Evolutionary conservation across 2,329 filamentous ascomycete genomes (phyloP).

Genomic region (Microsporum ferrugineum): DNA sequence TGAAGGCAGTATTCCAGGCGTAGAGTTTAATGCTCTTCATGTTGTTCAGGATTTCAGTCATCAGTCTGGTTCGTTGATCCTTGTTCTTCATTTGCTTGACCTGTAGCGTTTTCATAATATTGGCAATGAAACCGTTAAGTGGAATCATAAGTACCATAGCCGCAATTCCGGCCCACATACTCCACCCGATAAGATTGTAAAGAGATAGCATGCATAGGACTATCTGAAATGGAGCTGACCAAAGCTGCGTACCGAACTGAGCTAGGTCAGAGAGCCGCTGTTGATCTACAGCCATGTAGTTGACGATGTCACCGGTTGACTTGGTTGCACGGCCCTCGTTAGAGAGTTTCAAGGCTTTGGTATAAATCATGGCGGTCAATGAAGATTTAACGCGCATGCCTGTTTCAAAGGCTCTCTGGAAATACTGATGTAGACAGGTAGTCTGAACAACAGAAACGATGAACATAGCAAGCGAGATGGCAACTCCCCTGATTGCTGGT

Average conservation of each 20-base stretch:
- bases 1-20: constrained; percentile 93
- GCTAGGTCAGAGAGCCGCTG: constrained; percentile 89
- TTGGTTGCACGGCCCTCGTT: constrained; percentile 85
- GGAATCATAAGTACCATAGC: constrained; percentile 98
- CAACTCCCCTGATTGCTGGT: constrained; percentile 69
- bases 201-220: constrained; percentile 88
- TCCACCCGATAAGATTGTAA: constrained; percentile 86
- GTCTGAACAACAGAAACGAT: constrained; percentile 76
- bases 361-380: constrained; percentile 80
- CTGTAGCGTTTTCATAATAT: constrained; percentile 86
- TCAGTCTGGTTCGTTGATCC: constrained; percentile 79
- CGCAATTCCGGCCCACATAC: constrained; percentile 88
- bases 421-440: constrained; percentile 88
- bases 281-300: constrained; percentile 97
- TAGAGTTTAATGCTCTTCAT: constrained; percentile 99
- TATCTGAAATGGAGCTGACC: constrained; percentile 97
- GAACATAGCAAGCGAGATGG: constrained; percentile 90
- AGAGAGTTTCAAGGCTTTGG: constrained; percentile 77
- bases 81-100: constrained; percentile 99
- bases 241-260: constrained; percentile 88
- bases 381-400: constrained; percentile 95
- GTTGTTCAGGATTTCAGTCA: constrained; percentile 97
- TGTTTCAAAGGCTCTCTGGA: constrained; percentile 85
- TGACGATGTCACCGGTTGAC: constrained; percentile 94
- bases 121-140: constrained; percentile 81